Base-by-base conservation (phyloP, 1,284 basidiomycete species). In the Chalciporus sp. region DNA sequence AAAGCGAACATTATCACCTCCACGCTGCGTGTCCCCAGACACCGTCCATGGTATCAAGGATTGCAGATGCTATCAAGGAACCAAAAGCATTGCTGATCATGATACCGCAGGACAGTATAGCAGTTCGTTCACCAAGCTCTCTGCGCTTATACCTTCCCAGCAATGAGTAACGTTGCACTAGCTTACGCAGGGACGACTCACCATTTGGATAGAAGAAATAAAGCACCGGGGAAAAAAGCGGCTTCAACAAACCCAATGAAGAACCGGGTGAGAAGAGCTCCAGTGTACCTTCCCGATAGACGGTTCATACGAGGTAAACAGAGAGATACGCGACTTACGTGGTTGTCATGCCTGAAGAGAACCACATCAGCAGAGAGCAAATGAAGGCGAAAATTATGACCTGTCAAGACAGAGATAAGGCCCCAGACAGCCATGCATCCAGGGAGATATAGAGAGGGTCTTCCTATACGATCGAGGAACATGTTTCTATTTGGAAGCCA, bases 1-100 rank as follows among this genome's bases (percentile, higher is more conserved):
- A 23, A 23, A 35, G 42, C 27, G 29, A 8, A 10, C 2, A 10
- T 7, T 7, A 45, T 51, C 33, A 63, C 80, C 88, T 75, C 92
- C 92, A 95, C 1, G 89, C 90, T 3, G 87, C 76, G 52, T 83
- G 81, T 0, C 91, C 90, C 2, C 85, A 72, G 39, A 78, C 76
- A 4, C 86, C 88, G 52, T 92, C 78, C 88, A 92, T 93, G 23
- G 76, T 76, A 56, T 80, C 75, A 59, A 91, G 76, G 51, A 90
- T 88, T 4, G 80, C 84, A 35, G 88, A 90, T 6, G 89, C 90
- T 52, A 93, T 83, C 6, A 94, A 75, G 4, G 90, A 78, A 17
- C 92, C 90, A 65, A 94, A 93, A 0, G 90, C 92, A 72, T 92
- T 94, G 57, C 85, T 88, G 56, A 94, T 84, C 47, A 94, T 75